Conservation (phyloP, 23 red algal species). For the Agarophyton chilense region DNA sequence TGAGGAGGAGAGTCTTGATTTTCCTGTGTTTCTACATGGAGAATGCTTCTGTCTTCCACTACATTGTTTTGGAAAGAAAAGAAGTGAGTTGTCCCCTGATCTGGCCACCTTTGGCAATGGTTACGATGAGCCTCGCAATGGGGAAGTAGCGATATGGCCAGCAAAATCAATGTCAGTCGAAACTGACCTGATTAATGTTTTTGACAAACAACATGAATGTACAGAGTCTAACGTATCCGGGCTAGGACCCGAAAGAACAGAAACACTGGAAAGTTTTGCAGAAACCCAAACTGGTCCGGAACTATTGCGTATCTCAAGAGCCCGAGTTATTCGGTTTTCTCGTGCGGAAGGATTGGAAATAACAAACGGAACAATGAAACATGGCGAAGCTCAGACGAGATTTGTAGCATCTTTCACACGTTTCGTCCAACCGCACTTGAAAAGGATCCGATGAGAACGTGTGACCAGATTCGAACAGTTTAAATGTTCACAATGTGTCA, state of each 20-base stretch:
- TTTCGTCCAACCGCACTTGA: neutral
- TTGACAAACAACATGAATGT: neutral
- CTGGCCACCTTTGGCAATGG: neutral
- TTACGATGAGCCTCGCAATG: neutral
- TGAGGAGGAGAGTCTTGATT: neutral
- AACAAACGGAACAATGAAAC: neutral
- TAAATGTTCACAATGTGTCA: too few species aligned
- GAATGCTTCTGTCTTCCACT: neutral
- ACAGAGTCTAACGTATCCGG: too few species aligned
- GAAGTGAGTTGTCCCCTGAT: neutral
- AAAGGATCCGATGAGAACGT: too few species aligned
- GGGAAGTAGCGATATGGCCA: neutral
- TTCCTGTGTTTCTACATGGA: constrained; percentile 6
- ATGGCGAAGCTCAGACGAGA: constrained; percentile 28
- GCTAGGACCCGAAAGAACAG: too few species aligned
- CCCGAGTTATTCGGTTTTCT: too few species aligned
- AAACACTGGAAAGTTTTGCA: too few species aligned
- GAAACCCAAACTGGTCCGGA: too few species aligned
- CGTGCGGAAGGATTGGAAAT: neutral
- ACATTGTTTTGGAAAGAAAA: neutral
- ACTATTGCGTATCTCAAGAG: too few species aligned
- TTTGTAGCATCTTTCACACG: neutral
- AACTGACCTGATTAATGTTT: neutral
- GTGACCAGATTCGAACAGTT: too few species aligned
- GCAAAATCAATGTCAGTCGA: neutral